Conservation (phyloP, 2,329 filamentous ascomycete genomes). For the Diaporthe vexans region DNA sequence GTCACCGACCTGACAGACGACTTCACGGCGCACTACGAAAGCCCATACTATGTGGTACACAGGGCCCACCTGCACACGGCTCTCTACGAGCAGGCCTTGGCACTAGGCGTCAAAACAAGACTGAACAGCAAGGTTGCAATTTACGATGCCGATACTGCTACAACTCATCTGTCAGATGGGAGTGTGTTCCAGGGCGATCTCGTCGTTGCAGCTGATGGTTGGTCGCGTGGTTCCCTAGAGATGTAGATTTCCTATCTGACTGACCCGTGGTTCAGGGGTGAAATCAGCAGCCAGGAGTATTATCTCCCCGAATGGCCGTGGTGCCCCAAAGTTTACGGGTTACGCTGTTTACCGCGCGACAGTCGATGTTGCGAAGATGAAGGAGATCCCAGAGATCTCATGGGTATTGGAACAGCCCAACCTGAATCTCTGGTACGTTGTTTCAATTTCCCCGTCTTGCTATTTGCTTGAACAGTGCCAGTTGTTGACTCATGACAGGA, state of each 20-base stretch:
- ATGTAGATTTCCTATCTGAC: background rate
- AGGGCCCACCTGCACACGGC: conserved; percentile 51
- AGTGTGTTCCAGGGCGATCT: conserved; percentile 48
- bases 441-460: too few species aligned
- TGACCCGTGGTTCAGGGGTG: conserved; percentile 44
- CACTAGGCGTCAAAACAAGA: conserved; percentile 46
- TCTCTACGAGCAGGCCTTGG: conserved; percentile 46
- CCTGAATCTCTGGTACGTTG: conserved; percentile 55
- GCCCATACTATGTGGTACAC: conserved; percentile 51
- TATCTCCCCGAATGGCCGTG: conserved; percentile 39
- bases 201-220: conserved; percentile 54
- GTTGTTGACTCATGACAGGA: conserved; percentile 46
- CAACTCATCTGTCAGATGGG: conserved; percentile 46
- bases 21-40: conserved; percentile 49
- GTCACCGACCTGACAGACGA: conserved; percentile 50
- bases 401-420: conserved; percentile 57
- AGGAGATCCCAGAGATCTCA: conserved; percentile 50
- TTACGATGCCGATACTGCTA: conserved; percentile 45
- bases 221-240: background rate
- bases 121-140: conserved; percentile 44
- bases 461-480: too few species aligned
- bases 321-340: conserved; percentile 48
- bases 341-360: conserved; percentile 59
- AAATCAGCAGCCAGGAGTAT: conserved; percentile 49
- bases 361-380: conserved; percentile 55